phyloP scores from a whole-genome alignment of 139 green algal genomes.

The Chloropicon primus region DNA sequence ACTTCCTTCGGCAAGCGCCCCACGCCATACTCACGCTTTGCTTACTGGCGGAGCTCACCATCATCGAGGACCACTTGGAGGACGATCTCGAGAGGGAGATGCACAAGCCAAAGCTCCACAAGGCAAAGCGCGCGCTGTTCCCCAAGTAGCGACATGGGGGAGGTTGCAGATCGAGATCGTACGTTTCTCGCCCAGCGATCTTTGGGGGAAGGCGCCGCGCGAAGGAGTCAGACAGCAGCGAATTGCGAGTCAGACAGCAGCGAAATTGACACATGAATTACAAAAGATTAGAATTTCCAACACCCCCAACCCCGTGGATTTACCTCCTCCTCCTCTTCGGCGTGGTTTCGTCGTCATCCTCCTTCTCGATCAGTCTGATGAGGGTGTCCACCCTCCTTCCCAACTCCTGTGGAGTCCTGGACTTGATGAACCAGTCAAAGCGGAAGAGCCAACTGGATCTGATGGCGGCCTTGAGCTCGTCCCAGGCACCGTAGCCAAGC shows the following conservation, averaged over 20 bases:
- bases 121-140: background rate
- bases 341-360: slow-evolving; percentile 55
- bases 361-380: slow-evolving; percentile 96
- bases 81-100: background rate
- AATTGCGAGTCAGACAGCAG: no score
- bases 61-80: background rate
- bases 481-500: slow-evolving; percentile 93
- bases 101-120: background rate
- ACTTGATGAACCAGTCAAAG: slow-evolving; percentile 99
- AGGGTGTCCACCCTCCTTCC: slow-evolving; percentile 75
- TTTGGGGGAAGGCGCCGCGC: no score
- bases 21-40: background rate
- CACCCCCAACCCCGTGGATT: background rate
- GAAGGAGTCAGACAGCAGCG: no score
- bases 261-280: no score
- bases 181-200: no score
- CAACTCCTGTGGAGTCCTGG: slow-evolving; percentile 72
- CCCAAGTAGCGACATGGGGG: background rate
- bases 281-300: no score
- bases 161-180: no score
- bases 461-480: slow-evolving; percentile 94
- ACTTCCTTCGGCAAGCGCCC: background rate
- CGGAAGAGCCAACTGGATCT: slow-evolving; percentile 83
- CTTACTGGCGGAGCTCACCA: background rate
- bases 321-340: background rate